Evolutionary conservation across 495 filamentous ascomycete genomes (phyloP).

Genomic region (Podospora bellae-mahoneyi): DNA sequence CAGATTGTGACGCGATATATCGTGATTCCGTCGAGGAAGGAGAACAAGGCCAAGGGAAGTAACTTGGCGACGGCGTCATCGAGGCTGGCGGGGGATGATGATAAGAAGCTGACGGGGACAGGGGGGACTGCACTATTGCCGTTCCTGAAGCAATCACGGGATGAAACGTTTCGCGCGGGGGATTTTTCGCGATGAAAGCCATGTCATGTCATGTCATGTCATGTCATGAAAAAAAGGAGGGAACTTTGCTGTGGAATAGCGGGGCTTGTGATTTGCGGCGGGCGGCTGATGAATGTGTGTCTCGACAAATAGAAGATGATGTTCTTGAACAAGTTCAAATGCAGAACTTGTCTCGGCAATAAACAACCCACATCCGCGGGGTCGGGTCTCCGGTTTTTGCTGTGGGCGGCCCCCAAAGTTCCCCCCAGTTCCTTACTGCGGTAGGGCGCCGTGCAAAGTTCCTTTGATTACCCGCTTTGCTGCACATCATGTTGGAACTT

Average conservation of each 20-base stretch:
- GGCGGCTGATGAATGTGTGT: background rate
- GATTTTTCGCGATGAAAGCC: slow-evolving; percentile 3
- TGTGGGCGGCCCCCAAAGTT: background rate
- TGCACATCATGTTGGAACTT: background rate
- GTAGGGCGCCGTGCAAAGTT: background rate
- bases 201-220: too few species aligned
- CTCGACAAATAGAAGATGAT: background rate
- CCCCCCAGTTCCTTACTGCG: too few species aligned
- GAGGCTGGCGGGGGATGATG: slow-evolving; percentile 15
- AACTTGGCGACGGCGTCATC: slow-evolving; percentile 63
- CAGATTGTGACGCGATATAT: slow-evolving; percentile 93
- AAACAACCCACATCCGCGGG: background rate
- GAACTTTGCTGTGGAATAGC: background rate
- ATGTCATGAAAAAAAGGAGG: too few species aligned
- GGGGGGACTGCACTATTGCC: slow-evolving; percentile 87
- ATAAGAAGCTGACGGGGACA: slow-evolving; percentile 66
- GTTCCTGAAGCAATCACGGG: slow-evolving; percentile 85
- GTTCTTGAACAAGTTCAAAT: background rate
- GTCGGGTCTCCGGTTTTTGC: background rate
- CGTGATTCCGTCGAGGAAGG: slow-evolving; percentile 58
- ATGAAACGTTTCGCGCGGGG: slow-evolving; percentile 60
- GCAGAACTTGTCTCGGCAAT: background rate
- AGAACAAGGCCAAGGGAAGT: slow-evolving; percentile 19
- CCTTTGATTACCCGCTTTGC: background rate
- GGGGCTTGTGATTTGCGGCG: too few species aligned